These are phyloP conservation scores for Tulasnella sp. DNA, from an alignment of 768 basidiomycete genomes.

Conservation along the genomic window DNA sequence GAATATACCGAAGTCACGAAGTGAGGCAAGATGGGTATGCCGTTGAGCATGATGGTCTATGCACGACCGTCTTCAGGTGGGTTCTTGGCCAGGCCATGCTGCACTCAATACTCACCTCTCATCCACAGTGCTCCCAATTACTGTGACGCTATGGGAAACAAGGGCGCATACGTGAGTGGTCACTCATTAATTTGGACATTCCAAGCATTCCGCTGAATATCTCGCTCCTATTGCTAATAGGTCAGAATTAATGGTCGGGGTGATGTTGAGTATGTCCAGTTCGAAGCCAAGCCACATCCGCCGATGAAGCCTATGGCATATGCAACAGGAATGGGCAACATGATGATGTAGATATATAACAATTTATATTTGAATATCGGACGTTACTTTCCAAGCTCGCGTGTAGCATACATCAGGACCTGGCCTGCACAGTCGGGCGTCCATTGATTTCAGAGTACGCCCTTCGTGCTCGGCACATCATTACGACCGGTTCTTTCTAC, in stretches of 20 bases:
- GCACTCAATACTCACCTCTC: neutral
- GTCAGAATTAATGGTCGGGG: constrained; percentile 76
- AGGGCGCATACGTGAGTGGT: constrained; percentile 72
- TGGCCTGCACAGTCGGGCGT: neutral
- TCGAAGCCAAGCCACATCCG: constrained; percentile 79
- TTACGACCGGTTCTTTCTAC: constrained; percentile 77
- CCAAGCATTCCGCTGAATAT: neutral
- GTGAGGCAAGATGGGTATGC: constrained; percentile 93
- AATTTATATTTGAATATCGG: neutral
- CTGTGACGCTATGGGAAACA: constrained; percentile 83
- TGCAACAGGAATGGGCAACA: constrained; percentile 42
- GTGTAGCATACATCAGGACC: neutral
- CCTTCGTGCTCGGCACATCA: constrained; percentile 95
- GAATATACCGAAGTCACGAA: constrained; percentile 91
- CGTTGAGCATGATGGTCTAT: constrained; percentile 87
- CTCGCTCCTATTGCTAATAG: constrained; percentile 34
- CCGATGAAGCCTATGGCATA: constrained; percentile 92
- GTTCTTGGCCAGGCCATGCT: constrained; percentile 4
- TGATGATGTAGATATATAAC: constrained; percentile 45
- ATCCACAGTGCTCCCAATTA: constrained; percentile 76
- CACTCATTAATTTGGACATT: constrained; percentile 1
- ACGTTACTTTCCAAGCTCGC: too few relatives aligned
- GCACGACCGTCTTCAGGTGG: constrained; percentile 57
- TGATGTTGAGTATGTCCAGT: constrained; percentile 52
- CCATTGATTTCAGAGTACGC: constrained; percentile 50